Conservation (phyloP, 208 protist genomes). For the Eutreptiella sp. region DNA sequence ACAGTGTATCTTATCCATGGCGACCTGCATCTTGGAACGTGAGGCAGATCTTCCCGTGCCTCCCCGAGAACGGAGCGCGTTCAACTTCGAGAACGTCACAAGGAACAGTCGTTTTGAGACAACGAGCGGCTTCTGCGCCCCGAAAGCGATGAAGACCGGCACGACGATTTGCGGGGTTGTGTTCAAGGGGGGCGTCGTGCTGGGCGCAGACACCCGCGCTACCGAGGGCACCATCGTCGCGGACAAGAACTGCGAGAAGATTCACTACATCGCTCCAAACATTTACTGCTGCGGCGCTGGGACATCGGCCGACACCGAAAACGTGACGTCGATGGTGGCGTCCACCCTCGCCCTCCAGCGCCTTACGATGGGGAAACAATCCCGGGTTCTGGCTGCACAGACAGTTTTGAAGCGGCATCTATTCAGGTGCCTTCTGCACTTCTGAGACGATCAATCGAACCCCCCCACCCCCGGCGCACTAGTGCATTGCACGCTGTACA, state of each 20-base stretch:
- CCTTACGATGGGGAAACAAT: slow-evolving; percentile 82
- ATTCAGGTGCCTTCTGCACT: too few species aligned
- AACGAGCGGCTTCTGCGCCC: slow-evolving; percentile 49
- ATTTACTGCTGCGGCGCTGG: slow-evolving; percentile 99
- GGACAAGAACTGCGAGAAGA: slow-evolving; percentile 99
- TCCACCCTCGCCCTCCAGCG: slow-evolving; percentile 90
- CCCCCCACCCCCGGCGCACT: too few species aligned
- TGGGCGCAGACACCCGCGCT: slow-evolving; percentile 99
- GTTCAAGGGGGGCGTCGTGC: slow-evolving; percentile 98
- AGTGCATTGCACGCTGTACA: too few species aligned
- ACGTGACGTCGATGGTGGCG: slow-evolving; percentile 83
- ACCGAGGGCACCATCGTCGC: slow-evolving; percentile 97
- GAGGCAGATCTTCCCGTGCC: too few species aligned
- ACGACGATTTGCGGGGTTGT: slow-evolving; percentile 99
- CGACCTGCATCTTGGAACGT: too few species aligned
- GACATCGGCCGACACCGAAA: slow-evolving; percentile 98
- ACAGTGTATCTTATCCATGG: too few species aligned
- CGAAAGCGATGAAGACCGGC: slow-evolving; percentile 94
- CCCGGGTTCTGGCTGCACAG: slow-evolving; percentile 91
- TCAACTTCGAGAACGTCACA: slow-evolving; percentile 82
- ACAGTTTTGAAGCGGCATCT: slow-evolving; percentile 95
- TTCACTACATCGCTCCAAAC: slow-evolving; percentile 99
- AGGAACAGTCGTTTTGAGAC: slow-evolving; percentile 76
- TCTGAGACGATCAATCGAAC: too few species aligned
- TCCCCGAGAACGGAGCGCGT: slow-evolving; percentile 55